Evolutionary conservation across 805 yeast species (phyloP).

Genomic region (Metschnikowia henanensis): DNA sequence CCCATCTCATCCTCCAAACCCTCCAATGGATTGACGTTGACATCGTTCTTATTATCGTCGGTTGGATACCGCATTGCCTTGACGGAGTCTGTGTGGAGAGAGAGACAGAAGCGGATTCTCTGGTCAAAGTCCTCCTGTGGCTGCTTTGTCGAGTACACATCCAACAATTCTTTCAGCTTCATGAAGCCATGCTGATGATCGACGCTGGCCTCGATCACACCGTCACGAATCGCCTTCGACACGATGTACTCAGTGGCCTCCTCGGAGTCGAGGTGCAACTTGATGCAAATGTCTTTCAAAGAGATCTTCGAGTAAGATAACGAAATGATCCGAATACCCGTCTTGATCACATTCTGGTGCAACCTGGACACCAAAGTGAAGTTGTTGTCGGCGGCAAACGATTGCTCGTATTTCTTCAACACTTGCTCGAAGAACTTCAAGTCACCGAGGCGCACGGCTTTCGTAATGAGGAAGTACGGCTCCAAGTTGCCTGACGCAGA

Average conservation of each 20-base stretch:
- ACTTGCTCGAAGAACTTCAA: constrained; percentile 75
- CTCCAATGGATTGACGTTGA: constrained; percentile 29
- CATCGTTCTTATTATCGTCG: constrained; percentile 34
- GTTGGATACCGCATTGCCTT: constrained; percentile 92
- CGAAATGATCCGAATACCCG: constrained; percentile 93
- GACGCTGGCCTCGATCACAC: constrained; percentile 92
- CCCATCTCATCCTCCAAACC: constrained; percentile 42
- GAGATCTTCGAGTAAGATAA: constrained; percentile 89
- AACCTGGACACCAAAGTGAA: constrained; percentile 83
- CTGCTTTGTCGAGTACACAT: constrained; percentile 80
- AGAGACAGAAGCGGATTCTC: constrained; percentile 89
- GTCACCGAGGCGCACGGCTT: constrained; percentile 93
- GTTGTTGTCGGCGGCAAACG: constrained; percentile 73
- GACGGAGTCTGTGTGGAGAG: constrained; percentile 87
- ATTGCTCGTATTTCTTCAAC: constrained; percentile 58
- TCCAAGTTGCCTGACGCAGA: constrained; percentile 50
- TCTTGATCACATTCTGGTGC: constrained; percentile 95
- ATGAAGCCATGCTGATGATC: constrained; percentile 90
- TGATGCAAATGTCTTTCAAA: constrained; percentile 89
- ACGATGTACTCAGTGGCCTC: constrained; percentile 96
- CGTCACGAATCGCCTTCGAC: constrained; percentile 95
- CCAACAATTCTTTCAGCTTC: constrained; percentile 84
- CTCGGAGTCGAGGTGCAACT: constrained; percentile 89
- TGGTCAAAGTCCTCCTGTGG: constrained; percentile 91
- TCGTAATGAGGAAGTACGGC: constrained; percentile 85